Base-by-base conservation (phyloP, 805 yeast genomes). In the Brettanomyces sp. region DNA sequence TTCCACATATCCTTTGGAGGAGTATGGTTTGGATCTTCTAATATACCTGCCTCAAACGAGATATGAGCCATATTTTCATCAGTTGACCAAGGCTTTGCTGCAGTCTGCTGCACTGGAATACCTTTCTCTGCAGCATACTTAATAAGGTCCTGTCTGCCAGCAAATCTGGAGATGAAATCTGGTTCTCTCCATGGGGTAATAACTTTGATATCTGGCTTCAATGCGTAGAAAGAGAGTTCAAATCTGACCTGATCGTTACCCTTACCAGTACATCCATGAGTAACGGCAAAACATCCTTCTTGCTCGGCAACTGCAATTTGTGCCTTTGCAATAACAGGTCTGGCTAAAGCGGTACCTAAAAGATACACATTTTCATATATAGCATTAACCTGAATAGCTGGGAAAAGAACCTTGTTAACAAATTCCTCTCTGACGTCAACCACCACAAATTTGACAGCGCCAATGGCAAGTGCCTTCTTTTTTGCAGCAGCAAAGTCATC, bases 1-100 rank as follows among this genome's bases (percentile, higher is more conserved):
- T 93, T 93, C 99, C 99, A 93, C 99, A 93, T 93, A 68, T 93
- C 99, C 75, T 90, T 91, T 71, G 99, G 99, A 54, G 99, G 99
- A 45, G 99, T 93, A 58, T 91, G 82, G 68, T 93, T 86, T 64
- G 99, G 99, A 72, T 93, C 96, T 73, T 93, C 99, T 62, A 93
- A 80, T 57, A 93, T 93, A 71, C 99, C 99, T 53, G 99, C 99
- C 76, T 93, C 99, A 67, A 86, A 93, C 36, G 98, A 91, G 67
- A 93, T 93, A 71, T 93, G 99, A 41, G 98, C 99, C 80, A 91
- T 74, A 79, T 93, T 93, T 74, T 93, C 99, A 67, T 93, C 99
- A 48, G 99, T 93, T 35, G 98, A 90, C 99, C 99, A 93, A 58
- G 99, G 99, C 76, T 93, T 93, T 54, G 98, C 88, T 70, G 89